Conservation (phyloP, 2,329 filamentous ascomycete genomes). For the Phialophora chinensis region DNA sequence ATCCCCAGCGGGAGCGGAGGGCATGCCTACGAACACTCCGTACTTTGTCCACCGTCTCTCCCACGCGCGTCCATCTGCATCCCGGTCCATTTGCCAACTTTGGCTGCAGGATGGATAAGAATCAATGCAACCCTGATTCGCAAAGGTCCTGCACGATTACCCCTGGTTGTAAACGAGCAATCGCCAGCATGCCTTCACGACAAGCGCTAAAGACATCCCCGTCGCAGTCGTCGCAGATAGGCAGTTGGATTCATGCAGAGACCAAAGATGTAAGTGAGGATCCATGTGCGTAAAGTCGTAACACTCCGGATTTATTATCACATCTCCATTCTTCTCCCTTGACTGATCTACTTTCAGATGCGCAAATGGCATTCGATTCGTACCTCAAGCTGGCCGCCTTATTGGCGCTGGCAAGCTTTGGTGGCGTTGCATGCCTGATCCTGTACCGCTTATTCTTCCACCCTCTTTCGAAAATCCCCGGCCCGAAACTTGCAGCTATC, state of each 20-base stretch:
- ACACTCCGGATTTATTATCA: neutral
- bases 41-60: no score
- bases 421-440: conserved; percentile 37
- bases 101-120: neutral
- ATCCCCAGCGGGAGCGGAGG: neutral
- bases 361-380: conserved; percentile 21
- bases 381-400: conserved; percentile 19
- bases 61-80: no score
- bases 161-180: neutral
- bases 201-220: neutral
- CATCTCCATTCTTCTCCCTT: neutral
- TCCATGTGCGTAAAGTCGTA: neutral
- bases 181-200: neutral
- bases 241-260: conserved; percentile 14
- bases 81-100: neutral
- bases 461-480: conserved; percentile 35
- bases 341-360: neutral
- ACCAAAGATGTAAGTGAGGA: neutral
- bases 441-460: conserved; percentile 37
- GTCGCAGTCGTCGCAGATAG: conserved; percentile 1
- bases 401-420: conserved; percentile 24
- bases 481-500: conserved; percentile 35
- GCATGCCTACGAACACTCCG: neutral
- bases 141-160: neutral
- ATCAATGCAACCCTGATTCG: neutral